A percentile compares a stretch with the other conserved stretches of the same genome.
Evolutionary conservation across 2,329 filamentous ascomycete genomes (phyloP).

Genomic region (Pseudogymnoascus sp.): DNA sequence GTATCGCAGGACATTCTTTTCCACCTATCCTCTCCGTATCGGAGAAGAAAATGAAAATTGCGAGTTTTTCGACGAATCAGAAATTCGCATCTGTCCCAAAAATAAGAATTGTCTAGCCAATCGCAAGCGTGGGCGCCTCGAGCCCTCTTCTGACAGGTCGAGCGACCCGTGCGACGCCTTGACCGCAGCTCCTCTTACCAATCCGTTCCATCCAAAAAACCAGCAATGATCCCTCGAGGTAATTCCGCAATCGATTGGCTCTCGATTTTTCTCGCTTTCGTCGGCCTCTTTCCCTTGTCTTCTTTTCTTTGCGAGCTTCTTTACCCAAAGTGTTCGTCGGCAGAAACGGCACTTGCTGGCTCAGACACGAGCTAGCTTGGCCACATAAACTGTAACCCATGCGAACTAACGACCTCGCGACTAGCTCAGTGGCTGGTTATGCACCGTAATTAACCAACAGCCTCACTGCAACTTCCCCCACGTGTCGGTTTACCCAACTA

Average conservation of each 20-base stretch:
- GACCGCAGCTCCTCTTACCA: neutral
- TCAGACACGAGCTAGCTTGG: neutral
- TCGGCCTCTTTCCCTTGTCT: neutral
- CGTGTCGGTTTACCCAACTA: slow-evolving; percentile 1
- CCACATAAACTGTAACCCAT: slow-evolving; percentile 3
- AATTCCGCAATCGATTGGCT: neutral
- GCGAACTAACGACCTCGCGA: neutral
- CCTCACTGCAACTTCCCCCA: neutral
- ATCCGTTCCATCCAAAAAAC: neutral
- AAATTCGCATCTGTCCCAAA: neutral
- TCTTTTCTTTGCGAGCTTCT: neutral
- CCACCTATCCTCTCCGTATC: slow-evolving; percentile 6
- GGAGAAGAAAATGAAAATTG: slow-evolving; percentile 4
- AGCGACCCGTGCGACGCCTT: neutral
- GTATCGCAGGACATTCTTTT: neutral
- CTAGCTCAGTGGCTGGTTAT: slow-evolving; percentile 3
- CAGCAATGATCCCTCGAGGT: neutral
- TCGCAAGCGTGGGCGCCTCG: neutral
- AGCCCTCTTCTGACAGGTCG: neutral
- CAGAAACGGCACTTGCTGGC: neutral
- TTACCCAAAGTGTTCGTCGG: neutral
- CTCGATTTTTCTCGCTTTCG: slow-evolving; percentile 6
- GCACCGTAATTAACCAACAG: neutral
- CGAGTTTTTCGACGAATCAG: neutral
- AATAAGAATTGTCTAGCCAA: neutral